Percentiles rank a stretch among this genome's conserved stretches.
Evolutionary conservation across 192 early-diverging fungal genomes (phyloP).

Genomic region (Powellomyces hirtus): DNA sequence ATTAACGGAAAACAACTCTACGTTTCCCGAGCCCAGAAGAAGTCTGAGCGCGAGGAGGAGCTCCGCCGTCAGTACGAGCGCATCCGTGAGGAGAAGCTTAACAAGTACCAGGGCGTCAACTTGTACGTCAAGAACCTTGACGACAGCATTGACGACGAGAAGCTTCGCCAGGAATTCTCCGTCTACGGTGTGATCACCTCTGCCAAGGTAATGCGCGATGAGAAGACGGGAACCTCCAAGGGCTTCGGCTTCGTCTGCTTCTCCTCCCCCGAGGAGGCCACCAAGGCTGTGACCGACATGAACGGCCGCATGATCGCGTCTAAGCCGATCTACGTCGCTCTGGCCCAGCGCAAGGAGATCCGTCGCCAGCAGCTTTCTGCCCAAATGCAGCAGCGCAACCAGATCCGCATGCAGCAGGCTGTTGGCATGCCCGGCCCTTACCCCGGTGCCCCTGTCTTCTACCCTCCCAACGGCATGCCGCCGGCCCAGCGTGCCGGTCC

Average conservation of each 20-base stretch:
- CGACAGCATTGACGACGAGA: constrained; percentile 94
- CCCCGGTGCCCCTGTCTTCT: constrained; percentile 59
- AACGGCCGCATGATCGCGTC: constrained; percentile 90
- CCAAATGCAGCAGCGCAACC: constrained; percentile 87
- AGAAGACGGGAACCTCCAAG: constrained; percentile 72
- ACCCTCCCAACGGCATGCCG: constrained; percentile 46
- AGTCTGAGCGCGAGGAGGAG: constrained; percentile 95
- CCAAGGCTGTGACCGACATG: constrained; percentile 98
- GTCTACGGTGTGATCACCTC: constrained; percentile 94
- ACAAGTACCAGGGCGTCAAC: constrained; percentile 99
- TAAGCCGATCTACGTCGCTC: constrained; percentile 98
- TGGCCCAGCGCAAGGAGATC: constrained; percentile 97
- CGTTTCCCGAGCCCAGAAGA: constrained; percentile 98
- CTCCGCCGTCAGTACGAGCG: constrained; percentile 94
- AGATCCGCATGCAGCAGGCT: constrained; percentile 76
- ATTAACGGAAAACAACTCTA: constrained; percentile 87
- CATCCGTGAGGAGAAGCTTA: constrained; percentile 90
- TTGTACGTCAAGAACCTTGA: constrained; percentile 99
- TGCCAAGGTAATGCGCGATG: constrained; percentile 97
- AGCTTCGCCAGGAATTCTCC: constrained; percentile 93
- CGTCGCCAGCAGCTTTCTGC: constrained; percentile 95
- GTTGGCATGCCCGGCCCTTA: constrained; percentile 54
- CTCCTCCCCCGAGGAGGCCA: constrained; percentile 97
- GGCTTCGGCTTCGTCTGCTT: constrained; percentile 99
- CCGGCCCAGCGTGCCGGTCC: constrained; percentile 31